Evolutionary conservation across 257 asterid genomes (phyloP), one percentile per base, ranked within the genome.

Genomic region (Solanum bulbocastanum): DNA sequence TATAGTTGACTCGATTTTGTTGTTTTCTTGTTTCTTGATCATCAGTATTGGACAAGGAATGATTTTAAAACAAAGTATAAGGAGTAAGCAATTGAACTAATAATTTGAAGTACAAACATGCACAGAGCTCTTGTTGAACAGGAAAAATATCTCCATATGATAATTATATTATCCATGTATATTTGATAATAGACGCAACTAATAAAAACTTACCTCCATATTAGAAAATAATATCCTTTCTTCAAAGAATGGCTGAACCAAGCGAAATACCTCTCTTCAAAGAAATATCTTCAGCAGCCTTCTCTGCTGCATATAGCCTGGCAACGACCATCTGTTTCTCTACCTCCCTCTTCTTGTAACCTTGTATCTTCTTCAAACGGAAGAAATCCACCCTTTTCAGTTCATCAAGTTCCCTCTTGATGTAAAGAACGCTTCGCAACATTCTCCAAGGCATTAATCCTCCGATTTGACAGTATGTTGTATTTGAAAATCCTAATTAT

Each of bases 321-420:
- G 94, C 89, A 82, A 90, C 60, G 6, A 89, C 92, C 84, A 56
- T 79, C 83, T 92, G 90, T 87, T 42, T 90, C 78, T 90, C 91
- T 7, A 92, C 30, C 86, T 88, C 94, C 44, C 90, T 90, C 68
- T 83, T 90, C 92, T 92, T 92, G 88, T 1, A 92, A 30, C 94
- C 94, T 86, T 90, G 94, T 78, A 92, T 92, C 90, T 92, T 92
- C 90, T 92, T 90, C 90, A 92, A 83, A 87, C 92, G 79, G 35
- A 92, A 90, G 92, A 92, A 92, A 81, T 92, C 94, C 90, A 89
- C 94, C 89, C 94, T 89, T 68, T 92, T 92, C 83, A 92, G 68
- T 27, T 92, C 92, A 89, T 90, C 94, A 36, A 92, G 91, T 25
- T 92, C 94, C 56, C 88, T 92, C 90, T 90, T 90, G 40, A 92